These are phyloP conservation scores for Aspergillus pseudotamarii DNA, from an alignment of 2,329 filamentous ascomycete species.

Conservation along the genomic window DNA sequence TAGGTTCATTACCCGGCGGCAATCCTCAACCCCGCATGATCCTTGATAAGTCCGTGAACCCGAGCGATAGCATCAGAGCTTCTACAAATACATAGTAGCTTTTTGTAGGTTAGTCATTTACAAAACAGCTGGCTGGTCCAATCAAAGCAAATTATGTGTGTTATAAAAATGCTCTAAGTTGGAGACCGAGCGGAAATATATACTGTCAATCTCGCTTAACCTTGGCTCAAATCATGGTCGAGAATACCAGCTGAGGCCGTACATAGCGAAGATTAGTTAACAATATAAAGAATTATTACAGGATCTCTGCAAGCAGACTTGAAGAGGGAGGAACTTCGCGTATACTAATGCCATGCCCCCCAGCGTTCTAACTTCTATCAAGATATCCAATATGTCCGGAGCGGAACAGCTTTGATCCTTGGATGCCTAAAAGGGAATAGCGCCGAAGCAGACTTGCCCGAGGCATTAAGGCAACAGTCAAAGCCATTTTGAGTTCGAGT, in stretches of 20 bases:
- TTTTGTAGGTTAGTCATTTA: accelerated
- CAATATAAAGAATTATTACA: too few species aligned
- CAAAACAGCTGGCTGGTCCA: background rate
- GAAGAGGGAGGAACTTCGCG: background rate
- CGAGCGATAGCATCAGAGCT: background rate
- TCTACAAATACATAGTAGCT: background rate
- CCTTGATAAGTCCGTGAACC: background rate
- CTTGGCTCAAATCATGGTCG: too few species aligned
- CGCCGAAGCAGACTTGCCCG: background rate
- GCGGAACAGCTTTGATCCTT: background rate
- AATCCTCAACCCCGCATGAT: background rate
- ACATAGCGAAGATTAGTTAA: background rate
- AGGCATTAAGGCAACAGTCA: background rate
- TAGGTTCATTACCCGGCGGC: background rate
- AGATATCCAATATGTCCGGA: background rate
- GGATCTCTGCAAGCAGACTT: too few species aligned
- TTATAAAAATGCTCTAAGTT: background rate
- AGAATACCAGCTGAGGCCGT: background rate
- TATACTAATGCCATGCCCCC: too few species aligned
- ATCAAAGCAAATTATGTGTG: background rate
- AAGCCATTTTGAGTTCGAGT: background rate
- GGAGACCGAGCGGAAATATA: background rate
- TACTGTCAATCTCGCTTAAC: background rate
- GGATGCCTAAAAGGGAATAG: background rate
- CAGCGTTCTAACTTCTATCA: too few species aligned